Evolutionary conservation across 176 grass and related monocot species (phyloP), one percentile per base, ranked within the genome.

Genomic region (Oryza nivara): DNA sequence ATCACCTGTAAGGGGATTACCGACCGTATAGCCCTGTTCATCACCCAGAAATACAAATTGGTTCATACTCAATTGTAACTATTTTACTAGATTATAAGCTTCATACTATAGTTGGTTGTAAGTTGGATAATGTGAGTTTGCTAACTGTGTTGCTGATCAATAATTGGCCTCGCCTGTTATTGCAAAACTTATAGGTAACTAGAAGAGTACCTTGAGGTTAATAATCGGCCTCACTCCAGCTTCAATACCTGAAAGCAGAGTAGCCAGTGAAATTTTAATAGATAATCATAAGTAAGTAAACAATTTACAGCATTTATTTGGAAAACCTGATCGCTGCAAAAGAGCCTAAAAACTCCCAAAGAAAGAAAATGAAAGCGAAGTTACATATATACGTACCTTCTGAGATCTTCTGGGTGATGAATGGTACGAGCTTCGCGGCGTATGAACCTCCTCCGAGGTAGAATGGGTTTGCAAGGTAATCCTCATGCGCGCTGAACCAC

Each of bases 1-100:
- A 71, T 82, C 79, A 36, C 80, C 86, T 64, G 86, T 88, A 22
- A 14, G 1, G 5, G 86, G 80, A 35, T 83, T 88, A 47, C 86
- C 86, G 1, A 88, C 23, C 15, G 77, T 23, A 58, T 88, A 88
- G 36, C 86, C 86, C 86, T 88, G 68, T 51, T 30, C 73, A 5
- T 9, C 17, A 3, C 3, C 26, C 15, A 20, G 48, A 30, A 11
- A 52, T 54, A 16, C 47, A 49, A 5, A 54, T 17, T 34, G 16
- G 28, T 30, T 2, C 28, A 30, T 32, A 25, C 72, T 51, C 8
- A 51, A 4, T 51, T 51, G 3, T 14, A 1, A 14, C 3, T 51
- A 15, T 36, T 36, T 36, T 36, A 36, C 35, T 51, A 4, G 14
- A 35, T 35, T 35, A 35, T 35, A 35, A 3, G 2, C 3, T 4